phyloP scores from a whole-genome alignment of 257 asterid genomes.

The Dorcoceras hygrometricum region DNA sequence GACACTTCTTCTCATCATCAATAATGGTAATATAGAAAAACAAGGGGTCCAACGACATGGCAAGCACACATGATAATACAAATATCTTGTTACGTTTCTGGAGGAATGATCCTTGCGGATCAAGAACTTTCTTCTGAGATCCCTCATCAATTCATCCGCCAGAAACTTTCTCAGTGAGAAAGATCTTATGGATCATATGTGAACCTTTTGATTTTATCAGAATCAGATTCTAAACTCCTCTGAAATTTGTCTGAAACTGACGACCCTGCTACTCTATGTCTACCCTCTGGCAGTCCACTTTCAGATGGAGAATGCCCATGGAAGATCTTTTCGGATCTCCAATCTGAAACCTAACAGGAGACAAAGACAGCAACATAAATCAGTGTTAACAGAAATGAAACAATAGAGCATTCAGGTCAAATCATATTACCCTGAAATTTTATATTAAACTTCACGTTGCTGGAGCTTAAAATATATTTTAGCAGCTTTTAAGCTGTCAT shows the following conservation, averaged over 20 bases:
- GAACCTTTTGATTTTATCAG: slow-evolving; percentile 54
- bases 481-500: neutral
- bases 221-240: slow-evolving; percentile 50
- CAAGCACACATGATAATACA: slow-evolving; percentile 75
- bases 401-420: too few relatives aligned
- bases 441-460: too few relatives aligned
- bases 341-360: slow-evolving; percentile 66
- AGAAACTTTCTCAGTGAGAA: slow-evolving; percentile 43
- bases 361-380: slow-evolving; percentile 1
- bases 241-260: slow-evolving; percentile 52
- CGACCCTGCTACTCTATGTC: slow-evolving; percentile 39
- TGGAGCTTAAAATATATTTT: neutral
- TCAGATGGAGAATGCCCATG: slow-evolving; percentile 36
- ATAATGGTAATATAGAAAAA: slow-evolving; percentile 87
- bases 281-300: slow-evolving; percentile 35
- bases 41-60: slow-evolving; percentile 95
- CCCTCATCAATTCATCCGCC: slow-evolving; percentile 47
- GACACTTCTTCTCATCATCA: slow-evolving; percentile 65
- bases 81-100: slow-evolving; percentile 97
- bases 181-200: slow-evolving; percentile 56
- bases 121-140: slow-evolving; percentile 59
- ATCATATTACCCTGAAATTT: neutral
- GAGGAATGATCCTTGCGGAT: slow-evolving; percentile 93
- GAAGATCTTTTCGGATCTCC: slow-evolving; percentile 65
- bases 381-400: too few relatives aligned